Evolutionary conservation across 2,329 filamentous ascomycete species (phyloP).

Genomic region (Colletotrichum karsti): DNA sequence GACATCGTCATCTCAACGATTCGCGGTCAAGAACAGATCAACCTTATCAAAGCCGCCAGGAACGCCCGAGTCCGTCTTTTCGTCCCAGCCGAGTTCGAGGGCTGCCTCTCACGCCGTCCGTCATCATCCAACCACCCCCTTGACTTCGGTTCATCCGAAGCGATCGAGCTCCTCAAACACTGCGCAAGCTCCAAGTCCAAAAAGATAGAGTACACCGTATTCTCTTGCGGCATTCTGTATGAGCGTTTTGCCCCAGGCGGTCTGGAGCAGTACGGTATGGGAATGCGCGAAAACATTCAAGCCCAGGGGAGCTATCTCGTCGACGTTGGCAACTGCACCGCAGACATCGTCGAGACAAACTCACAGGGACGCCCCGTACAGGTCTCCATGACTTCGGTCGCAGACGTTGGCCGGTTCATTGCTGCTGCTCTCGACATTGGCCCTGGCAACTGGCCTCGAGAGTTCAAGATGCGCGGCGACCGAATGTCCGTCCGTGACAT

Average conservation of each 20-base stretch:
- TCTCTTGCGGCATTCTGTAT: constrained; percentile 80
- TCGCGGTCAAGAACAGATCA: constrained; percentile 70
- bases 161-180: constrained; percentile 63
- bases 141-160: constrained; percentile 67
- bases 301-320: constrained; percentile 73
- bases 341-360: constrained; percentile 68
- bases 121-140: constrained; percentile 59
- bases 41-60: constrained; percentile 77
- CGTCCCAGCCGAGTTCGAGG: constrained; percentile 81
- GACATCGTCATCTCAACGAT: constrained; percentile 82
- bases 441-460: constrained; percentile 68
- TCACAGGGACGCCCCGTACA: constrained; percentile 56
- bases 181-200: constrained; percentile 54
- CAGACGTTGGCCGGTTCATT: constrained; percentile 76
- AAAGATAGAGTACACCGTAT: constrained; percentile 73
- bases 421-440: constrained; percentile 73
- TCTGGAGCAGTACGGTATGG: constrained; percentile 67
- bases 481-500: constrained; percentile 68
- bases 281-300: constrained; percentile 59
- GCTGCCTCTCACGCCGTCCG: constrained; percentile 63
- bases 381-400: constrained; percentile 73
- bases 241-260: constrained; percentile 77
- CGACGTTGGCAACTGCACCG: constrained; percentile 64
- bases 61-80: constrained; percentile 72
- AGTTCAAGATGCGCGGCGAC: constrained; percentile 76